Evolutionary conservation across 805 yeast genomes (phyloP).

Genomic region (Myxozyma monticola): DNA sequence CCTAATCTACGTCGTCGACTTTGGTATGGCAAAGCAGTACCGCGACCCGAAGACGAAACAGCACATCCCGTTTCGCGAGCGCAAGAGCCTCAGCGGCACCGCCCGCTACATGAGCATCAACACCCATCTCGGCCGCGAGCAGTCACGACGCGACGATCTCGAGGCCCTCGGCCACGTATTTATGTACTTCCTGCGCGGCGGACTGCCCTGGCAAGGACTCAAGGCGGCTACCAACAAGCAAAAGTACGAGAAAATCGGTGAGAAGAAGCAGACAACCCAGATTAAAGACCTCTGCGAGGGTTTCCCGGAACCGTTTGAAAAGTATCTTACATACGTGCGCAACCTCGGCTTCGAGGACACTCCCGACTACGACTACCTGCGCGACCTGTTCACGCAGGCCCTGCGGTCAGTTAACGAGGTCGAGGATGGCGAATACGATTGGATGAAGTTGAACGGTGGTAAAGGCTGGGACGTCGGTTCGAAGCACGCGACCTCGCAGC

Average conservation of each 20-base stretch:
- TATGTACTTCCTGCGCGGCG: constrained; percentile 90
- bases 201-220: constrained; percentile 97
- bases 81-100: constrained; percentile 93
- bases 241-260: constrained; percentile 96
- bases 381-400: constrained; percentile 74
- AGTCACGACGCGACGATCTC: constrained; percentile 92
- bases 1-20: constrained; percentile 85
- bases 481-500: constrained; percentile 31
- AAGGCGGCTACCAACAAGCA: constrained; percentile 98
- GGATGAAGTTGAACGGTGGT: constrained; percentile 96
- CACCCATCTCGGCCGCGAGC: constrained; percentile 96
- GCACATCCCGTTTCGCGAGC: constrained; percentile 95
- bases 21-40: constrained; percentile 98
- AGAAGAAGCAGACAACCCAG: constrained; percentile 87
- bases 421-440: constrained; percentile 90
- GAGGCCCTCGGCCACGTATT: constrained; percentile 97
- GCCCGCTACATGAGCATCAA: constrained; percentile 99
- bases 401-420: constrained; percentile 66
- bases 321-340: constrained; percentile 85
- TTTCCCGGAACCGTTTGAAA: constrained; percentile 88
- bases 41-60: constrained; percentile 94
- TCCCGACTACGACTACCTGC: constrained; percentile 88
- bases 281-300: constrained; percentile 84
- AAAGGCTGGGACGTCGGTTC: constrained; percentile 87
- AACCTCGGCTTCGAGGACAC: constrained; percentile 87